These are phyloP conservation scores for Chenopodium formosanum DNA, from an alignment of 148 eudicot species.

Conservation along the genomic window DNA sequence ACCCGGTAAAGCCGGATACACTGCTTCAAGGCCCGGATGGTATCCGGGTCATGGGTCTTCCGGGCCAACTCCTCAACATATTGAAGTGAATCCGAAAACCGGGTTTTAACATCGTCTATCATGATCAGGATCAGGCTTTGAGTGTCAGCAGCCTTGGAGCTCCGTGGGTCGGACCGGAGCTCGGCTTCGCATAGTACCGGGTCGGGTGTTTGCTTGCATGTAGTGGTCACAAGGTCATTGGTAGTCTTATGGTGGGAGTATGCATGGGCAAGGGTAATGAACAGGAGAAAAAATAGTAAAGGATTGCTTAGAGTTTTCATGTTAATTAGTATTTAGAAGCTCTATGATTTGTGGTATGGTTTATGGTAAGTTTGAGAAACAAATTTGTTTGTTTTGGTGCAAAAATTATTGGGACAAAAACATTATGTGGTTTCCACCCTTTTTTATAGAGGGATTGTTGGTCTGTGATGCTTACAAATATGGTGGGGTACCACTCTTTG, in stretches of 20 bases:
- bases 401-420: neutral
- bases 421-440: neutral
- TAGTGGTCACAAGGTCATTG: constrained; percentile 29
- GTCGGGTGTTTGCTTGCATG: constrained; percentile 39
- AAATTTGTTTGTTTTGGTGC: neutral
- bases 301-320: constrained; percentile 14
- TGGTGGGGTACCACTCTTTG: constrained; percentile 10
- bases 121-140: constrained; percentile 32
- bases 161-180: constrained; percentile 42
- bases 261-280: neutral
- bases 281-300: neutral
- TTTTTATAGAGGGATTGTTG: constrained; percentile 6
- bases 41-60: constrained; percentile 23
- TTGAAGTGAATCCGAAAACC: constrained; percentile 28
- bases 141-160: constrained; percentile 28
- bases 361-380: neutral
- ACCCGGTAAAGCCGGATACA: constrained; percentile 23
- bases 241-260: constrained; percentile 1
- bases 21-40: constrained; percentile 21
- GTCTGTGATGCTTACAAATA: neutral
- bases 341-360: neutral
- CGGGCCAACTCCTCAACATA: constrained; percentile 21
- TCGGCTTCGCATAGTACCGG: constrained; percentile 32
- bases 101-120: constrained; percentile 36
- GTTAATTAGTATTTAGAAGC: neutral